Evolutionary conservation across 208 protist genomes (phyloP), one percentile per base, ranked within the genome.

Genomic region (Leishmania gerbilli): DNA sequence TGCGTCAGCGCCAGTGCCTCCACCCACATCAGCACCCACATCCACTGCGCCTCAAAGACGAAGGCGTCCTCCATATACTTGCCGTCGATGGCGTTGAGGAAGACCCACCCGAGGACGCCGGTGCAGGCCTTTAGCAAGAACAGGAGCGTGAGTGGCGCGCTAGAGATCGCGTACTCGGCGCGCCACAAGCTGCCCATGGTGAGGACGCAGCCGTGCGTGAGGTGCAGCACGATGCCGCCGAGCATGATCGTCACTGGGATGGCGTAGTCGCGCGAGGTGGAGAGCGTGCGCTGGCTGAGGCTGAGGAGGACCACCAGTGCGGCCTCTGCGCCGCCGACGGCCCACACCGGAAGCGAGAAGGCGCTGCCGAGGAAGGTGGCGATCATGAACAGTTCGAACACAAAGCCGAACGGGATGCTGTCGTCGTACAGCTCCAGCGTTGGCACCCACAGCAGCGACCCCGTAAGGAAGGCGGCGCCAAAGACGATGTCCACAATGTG

Each of bases 361-460:
- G 82, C 77, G 51, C 77, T 75, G 45, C 89, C 87, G n/a, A 90
- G 67, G 74, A 81, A 82, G 31, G 67, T 74, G 68, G 86, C 56
- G 4, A 90, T 51, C 85, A 89, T 90, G 74, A 93, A 88, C 27
- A 67, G 45, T 19, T 89, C 49, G 71, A 90, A 90, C 19, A 90
- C 77, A 64, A 90, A 51, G 55, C 89, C 89, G 75, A 91, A 87
- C 42, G 90, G 90, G 24, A 93, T 65, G n/a, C 53, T 81, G 65
- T 82, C 84, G 51, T 86, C 89, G 71, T 72, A 77, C 47, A 82
- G 69, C 51, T 87, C 79, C 21, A 99, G 77, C 17, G 87, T 83
- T 6, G 96, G 96, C 31, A 92, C 96, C 96, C 96, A 99, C 74
- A 98, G 87, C 72, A 98, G 97, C 15, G 98, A 95, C 84, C 98